These are phyloP conservation scores for Teratosphaeria epicoccoides DNA, from an alignment of 2,329 filamentous ascomycete genomes.

Conservation along the genomic window DNA sequence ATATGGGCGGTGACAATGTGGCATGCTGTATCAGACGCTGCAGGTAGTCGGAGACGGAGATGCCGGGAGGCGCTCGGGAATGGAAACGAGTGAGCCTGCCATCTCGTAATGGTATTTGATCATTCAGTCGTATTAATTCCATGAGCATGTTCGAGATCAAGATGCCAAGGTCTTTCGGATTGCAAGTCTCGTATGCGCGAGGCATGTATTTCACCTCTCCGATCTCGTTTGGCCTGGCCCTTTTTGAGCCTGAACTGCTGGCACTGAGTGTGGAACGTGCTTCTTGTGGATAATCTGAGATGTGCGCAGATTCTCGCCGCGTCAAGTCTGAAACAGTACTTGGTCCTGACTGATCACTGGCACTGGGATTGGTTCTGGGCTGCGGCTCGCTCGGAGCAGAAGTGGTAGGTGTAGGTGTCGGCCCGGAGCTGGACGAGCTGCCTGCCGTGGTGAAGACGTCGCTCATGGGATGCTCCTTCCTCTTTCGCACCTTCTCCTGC, in stretches of 20 bases:
- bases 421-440: not conserved
- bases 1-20: conserved; percentile 79
- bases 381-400: conserved; percentile 5
- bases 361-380: conserved; percentile 4
- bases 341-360: not conserved
- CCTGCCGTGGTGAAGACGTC: not conserved
- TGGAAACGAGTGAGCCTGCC: conserved; percentile 89
- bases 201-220: conserved; percentile 52
- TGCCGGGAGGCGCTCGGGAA: conserved; percentile 70
- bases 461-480: conserved; percentile 1
- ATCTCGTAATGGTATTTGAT: conserved; percentile 71
- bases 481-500: not conserved
- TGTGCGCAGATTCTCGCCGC: not conserved
- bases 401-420: not conserved
- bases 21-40: conserved; percentile 88
- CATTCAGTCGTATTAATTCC: conserved; percentile 88
- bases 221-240: conserved; percentile 32
- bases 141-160: conserved; percentile 91
- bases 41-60: conserved; percentile 88
- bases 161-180: conserved; percentile 75
- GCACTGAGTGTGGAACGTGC: conserved; percentile 22
- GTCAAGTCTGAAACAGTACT: not conserved
- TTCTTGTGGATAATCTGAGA: conserved; percentile 12
- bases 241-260: conserved; percentile 29
- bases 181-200: conserved; percentile 66